These are phyloP conservation scores for Solanum appendiculatum DNA, from an alignment of 257 asterid species.

Conservation along the genomic window DNA sequence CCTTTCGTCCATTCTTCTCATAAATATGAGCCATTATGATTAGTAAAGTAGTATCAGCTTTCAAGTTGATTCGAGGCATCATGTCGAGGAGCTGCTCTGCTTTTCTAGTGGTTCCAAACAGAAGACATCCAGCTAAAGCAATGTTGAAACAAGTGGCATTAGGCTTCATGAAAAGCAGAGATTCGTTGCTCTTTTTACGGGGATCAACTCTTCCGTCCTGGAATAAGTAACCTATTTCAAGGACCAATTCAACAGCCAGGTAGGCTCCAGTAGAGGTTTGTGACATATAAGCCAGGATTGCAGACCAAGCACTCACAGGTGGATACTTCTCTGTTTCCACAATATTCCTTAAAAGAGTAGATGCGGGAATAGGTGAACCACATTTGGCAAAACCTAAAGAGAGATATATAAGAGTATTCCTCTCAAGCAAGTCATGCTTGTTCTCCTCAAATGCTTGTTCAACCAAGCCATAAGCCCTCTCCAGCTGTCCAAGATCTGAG, in stretches of 20 bases:
- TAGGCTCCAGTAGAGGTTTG: conserved; percentile 55
- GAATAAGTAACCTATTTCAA: conserved; percentile 83
- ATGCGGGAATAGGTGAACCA: conserved; percentile 56
- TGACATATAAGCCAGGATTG: conserved; percentile 61
- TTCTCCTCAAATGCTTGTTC: conserved; percentile 58
- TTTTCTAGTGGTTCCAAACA: conserved; percentile 68
- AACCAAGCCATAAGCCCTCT: conserved; percentile 70
- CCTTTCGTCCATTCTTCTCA: conserved; percentile 78
- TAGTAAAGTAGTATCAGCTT: conserved; percentile 51
- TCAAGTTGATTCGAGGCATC: conserved; percentile 76
- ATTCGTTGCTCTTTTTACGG: conserved; percentile 30
- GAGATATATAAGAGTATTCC: conserved; percentile 53
- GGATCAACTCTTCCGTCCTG: conserved; percentile 84
- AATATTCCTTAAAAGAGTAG: conserved; percentile 75
- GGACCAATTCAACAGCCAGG: conserved; percentile 74
- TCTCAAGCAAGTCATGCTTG: conserved; percentile 51
- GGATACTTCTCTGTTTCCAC: conserved; percentile 66
- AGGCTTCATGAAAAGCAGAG: conserved; percentile 32
- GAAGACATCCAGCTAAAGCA: conserved; percentile 77
- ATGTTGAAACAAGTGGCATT: conserved; percentile 38
- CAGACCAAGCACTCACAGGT: conserved; percentile 77
- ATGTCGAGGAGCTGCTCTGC: conserved; percentile 95
- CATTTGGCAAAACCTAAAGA: conserved; percentile 69
- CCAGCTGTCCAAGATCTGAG: conserved; percentile 42
- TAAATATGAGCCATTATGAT: conserved; percentile 76